Percentiles rank a stretch among this genome's conserved stretches.
phyloP scores from a whole-genome alignment of 164 flowering plant genomes.

The Chimonanthus salicifolius region DNA sequence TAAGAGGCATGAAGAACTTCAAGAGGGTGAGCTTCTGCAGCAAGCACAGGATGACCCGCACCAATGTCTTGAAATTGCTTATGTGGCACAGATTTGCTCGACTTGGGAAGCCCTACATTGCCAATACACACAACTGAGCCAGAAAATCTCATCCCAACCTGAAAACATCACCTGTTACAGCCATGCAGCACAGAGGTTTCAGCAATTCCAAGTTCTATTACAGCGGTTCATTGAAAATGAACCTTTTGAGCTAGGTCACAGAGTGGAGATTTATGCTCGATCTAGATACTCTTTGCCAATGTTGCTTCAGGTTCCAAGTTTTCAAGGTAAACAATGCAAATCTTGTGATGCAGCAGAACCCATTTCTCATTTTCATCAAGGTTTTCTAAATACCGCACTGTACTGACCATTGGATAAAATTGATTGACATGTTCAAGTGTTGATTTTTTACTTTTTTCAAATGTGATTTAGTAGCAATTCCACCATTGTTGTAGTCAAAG shows the following conservation, averaged over 20 bases:
- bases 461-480: no score
- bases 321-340: constrained; percentile 73
- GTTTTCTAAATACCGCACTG: neutral
- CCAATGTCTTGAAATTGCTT: constrained; percentile 72
- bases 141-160: constrained; percentile 45
- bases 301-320: constrained; percentile 74
- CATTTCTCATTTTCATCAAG: neutral
- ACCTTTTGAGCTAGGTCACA: constrained; percentile 67
- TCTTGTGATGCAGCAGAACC: neutral
- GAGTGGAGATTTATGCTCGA: constrained; percentile 67
- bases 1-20: constrained; percentile 54
- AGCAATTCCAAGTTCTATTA: constrained; percentile 83
- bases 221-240: constrained; percentile 90
- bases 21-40: constrained; percentile 45
- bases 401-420: neutral
- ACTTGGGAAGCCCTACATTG: constrained; percentile 95
- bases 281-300: constrained; percentile 51
- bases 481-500: no score
- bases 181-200: constrained; percentile 74
- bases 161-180: constrained; percentile 51
- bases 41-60: constrained; percentile 28
- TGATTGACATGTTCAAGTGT: neutral
- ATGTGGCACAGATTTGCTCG: constrained; percentile 80
- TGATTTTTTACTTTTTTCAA: neutral
- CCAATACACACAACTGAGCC: constrained; percentile 67